phyloP scores from a whole-genome alignment of 306 rosid species.

The Cucurbita ficifolia region DNA sequence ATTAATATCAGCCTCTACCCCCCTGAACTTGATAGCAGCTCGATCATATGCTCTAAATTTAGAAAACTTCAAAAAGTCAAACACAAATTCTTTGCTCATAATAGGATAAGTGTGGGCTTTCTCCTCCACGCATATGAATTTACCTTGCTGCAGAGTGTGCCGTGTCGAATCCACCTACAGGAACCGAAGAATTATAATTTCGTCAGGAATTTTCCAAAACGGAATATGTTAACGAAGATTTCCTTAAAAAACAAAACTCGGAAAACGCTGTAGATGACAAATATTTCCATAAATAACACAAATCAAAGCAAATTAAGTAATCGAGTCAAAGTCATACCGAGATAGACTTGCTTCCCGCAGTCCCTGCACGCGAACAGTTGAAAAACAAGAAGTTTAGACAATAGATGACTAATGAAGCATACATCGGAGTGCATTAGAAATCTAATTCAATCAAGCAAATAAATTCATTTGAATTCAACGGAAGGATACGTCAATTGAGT shows the following conservation, averaged over 20 bases:
- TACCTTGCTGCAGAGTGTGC: conserved; percentile 99
- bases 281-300: conserved; percentile 3
- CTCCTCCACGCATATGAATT: not conserved
- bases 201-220: conserved; percentile 13
- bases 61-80: conserved; percentile 3
- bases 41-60: conserved; percentile 87
- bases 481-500: not conserved
- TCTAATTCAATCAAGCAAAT: not conserved
- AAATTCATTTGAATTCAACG: not conserved
- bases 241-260: conserved; percentile 6
- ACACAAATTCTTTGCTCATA: not conserved
- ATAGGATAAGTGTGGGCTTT: not conserved
- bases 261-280: conserved; percentile 14
- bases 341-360: conserved; percentile 94
- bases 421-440: conserved; percentile 1
- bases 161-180: conserved; percentile 93
- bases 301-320: conserved; percentile 10
- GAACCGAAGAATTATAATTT: conserved; percentile 13
- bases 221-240: not conserved
- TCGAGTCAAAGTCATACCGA: conserved; percentile 47
- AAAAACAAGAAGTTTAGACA: not conserved
- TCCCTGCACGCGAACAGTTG: conserved; percentile 48
- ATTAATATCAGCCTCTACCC: conserved; percentile 94
- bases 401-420: not conserved
- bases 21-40: conserved; percentile 96